Percentiles rank a stretch among this genome's conserved stretches.
Conservation (phyloP, 352 stramenopile species). For the Globisporangium spiculum region DNA sequence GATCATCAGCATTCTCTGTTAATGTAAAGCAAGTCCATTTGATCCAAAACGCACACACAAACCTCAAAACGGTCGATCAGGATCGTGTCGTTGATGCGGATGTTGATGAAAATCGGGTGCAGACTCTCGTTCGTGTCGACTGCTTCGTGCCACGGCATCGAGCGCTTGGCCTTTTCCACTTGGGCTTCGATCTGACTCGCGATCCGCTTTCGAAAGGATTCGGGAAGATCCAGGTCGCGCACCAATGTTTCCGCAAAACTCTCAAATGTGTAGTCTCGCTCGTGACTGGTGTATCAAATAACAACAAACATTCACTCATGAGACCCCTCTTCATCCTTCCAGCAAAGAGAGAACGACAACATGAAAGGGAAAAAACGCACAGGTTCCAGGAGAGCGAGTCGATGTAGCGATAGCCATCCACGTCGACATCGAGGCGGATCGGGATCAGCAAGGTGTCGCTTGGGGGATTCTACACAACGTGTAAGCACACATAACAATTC, state of each 20-base stretch:
- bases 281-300: conserved; percentile 31
- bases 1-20: background rate
- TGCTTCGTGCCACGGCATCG: conserved; percentile 52
- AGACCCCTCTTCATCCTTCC: background rate
- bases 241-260: conserved; percentile 69
- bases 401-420: conserved; percentile 81
- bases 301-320: background rate
- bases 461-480: conserved; percentile 36
- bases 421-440: conserved; percentile 72
- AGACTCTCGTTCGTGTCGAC: conserved; percentile 51
- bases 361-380: conserved; percentile 24
- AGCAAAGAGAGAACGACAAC: background rate
- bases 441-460: conserved; percentile 54
- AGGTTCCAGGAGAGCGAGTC: conserved; percentile 81
- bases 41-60: background rate
- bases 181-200: conserved; percentile 60
- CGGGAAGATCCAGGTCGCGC: conserved; percentile 66
- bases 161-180: conserved; percentile 59
- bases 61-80: conserved; percentile 80
- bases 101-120: conserved; percentile 79
- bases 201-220: conserved; percentile 72
- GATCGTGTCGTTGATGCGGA: conserved; percentile 78
- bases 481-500: background rate
- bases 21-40: background rate
- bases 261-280: conserved; percentile 75